phyloP scores from a whole-genome alignment of 2,329 filamentous ascomycete genomes.

The Fusarium virguliforme region DNA sequence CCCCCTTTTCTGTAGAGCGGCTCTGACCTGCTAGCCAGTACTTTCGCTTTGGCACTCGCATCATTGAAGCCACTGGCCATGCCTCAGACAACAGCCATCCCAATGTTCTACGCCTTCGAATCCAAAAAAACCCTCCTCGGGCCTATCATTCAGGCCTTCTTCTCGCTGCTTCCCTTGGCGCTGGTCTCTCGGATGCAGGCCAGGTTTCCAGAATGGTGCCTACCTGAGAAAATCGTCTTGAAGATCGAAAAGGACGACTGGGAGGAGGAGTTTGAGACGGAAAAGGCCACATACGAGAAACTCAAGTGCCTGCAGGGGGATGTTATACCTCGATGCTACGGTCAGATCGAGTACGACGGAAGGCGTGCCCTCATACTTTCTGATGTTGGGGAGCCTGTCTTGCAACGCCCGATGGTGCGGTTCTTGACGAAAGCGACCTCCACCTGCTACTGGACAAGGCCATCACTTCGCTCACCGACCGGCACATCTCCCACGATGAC shows the following conservation, averaged over 20 bases:
- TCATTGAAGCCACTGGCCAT: not conserved
- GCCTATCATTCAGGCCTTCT: not conserved
- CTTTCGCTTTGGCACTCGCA: conserved; percentile 2
- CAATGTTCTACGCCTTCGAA: not conserved
- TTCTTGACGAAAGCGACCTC: conserved; percentile 30
- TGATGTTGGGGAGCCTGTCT: conserved; percentile 47
- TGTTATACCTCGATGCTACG: conserved; percentile 45
- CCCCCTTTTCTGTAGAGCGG: not conserved
- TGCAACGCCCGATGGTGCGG: conserved; percentile 42
- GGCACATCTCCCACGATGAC: conserved; percentile 44
- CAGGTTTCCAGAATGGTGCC: conserved; percentile 32
- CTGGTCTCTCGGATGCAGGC: not conserved
- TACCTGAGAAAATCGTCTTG: conserved; percentile 42
- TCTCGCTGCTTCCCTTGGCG: not conserved
- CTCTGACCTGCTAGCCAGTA: not conserved
- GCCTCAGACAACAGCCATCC: not conserved
- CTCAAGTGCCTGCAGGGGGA: conserved; percentile 45
- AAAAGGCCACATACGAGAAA: conserved; percentile 44
- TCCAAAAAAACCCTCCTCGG: not conserved
- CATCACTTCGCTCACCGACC: conserved; percentile 28
- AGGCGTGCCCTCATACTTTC: conserved; percentile 47
- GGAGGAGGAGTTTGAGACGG: conserved; percentile 51
- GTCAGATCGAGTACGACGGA: conserved; percentile 38
- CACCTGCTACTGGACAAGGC: conserved; percentile 13
- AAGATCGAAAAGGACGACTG: conserved; percentile 48